Conservation (phyloP, 805 yeast species). For the Saturnispora silvae region DNA sequence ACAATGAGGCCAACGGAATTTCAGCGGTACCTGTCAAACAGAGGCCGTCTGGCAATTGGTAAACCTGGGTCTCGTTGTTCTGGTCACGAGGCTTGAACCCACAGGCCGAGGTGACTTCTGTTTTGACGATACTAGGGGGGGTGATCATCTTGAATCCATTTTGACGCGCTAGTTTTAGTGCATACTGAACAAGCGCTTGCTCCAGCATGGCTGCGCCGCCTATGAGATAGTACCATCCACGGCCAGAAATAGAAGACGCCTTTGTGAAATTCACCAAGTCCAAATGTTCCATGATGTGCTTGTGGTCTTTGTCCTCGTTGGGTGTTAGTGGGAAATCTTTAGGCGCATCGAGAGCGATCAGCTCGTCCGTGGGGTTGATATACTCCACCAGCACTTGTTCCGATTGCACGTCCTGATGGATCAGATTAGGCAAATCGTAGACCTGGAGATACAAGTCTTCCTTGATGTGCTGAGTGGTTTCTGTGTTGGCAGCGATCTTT, state of each 20-base stretch:
- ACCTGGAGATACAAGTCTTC: slow-evolving; percentile 30
- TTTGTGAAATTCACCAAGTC: slow-evolving; percentile 57
- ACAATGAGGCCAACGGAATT: slow-evolving; percentile 80
- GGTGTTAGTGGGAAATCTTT: slow-evolving; percentile 15
- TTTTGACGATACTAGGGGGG: slow-evolving; percentile 81
- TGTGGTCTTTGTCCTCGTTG: slow-evolving; percentile 41
- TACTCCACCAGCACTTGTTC: slow-evolving; percentile 38
- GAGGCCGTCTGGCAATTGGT: slow-evolving; percentile 41
- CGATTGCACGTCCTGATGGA: slow-evolving; percentile 37
- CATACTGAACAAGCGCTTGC: slow-evolving; percentile 79
- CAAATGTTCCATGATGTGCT: slow-evolving; percentile 55
- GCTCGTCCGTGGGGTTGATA: slow-evolving; percentile 35
- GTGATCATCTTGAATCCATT: slow-evolving; percentile 58
- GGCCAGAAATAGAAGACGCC: slow-evolving; percentile 70
- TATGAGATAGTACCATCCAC: slow-evolving; percentile 78
- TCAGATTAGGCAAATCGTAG: slow-evolving; percentile 52
- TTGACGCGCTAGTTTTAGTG: slow-evolving; percentile 52
- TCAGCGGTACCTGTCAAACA: slow-evolving; percentile 93
- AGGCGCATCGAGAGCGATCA: slow-evolving; percentile 6
- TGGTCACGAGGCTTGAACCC: slow-evolving; percentile 92
- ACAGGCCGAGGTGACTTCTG: slow-evolving; percentile 74
- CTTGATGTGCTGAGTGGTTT: slow-evolving; percentile 23
- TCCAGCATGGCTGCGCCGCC: slow-evolving; percentile 85
- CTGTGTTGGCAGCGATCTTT: slow-evolving; percentile 21
- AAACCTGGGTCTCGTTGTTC: slow-evolving; percentile 77